These are phyloP conservation scores for Debaryomycetaceae sp. DNA, from an alignment of 1,139 yeast genomes.

Conservation along the genomic window DNA sequence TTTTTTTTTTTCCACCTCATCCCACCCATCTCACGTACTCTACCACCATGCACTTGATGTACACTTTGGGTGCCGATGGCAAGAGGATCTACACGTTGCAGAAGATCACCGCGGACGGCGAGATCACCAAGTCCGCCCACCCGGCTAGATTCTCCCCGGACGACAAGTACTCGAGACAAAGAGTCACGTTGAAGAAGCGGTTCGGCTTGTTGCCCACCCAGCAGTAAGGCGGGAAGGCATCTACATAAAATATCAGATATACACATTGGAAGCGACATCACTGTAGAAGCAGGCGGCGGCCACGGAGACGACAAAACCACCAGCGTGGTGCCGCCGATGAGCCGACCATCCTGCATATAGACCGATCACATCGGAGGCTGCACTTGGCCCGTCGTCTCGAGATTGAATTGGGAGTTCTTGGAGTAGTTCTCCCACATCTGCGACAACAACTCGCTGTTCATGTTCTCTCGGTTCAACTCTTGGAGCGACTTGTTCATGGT, in stretches of 20 bases:
- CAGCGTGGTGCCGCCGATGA: too few species aligned
- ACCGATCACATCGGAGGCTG: conserved; percentile 47
- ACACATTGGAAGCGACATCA: too few species aligned
- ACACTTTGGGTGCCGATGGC: conserved; percentile 90
- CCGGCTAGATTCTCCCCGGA: conserved; percentile 99
- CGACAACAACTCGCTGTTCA: conserved; percentile 68
- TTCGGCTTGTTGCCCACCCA: conserved; percentile 86
- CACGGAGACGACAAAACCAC: too few species aligned
- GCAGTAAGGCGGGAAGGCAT: conserved; percentile 16
- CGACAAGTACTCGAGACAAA: conserved; percentile 97
- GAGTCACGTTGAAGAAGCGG: conserved; percentile 97
- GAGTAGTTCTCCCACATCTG: conserved; percentile 82
- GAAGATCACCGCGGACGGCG: conserved; percentile 78
- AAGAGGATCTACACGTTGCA: conserved; percentile 91
- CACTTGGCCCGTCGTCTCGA: conserved; percentile 66
- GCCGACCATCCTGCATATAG: too few species aligned
- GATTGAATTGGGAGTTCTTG: conserved; percentile 65
- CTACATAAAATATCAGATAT: too few species aligned
- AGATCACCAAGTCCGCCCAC: conserved; percentile 97
- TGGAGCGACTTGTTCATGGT: conserved; percentile 58
- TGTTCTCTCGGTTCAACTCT: conserved; percentile 61
- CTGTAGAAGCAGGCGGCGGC: too few species aligned
- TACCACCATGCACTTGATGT: conserved; percentile 91
- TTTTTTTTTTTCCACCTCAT: conserved; percentile 5
- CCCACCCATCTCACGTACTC: conserved; percentile 3